phyloP scores from a whole-genome alignment of 2,329 filamentous ascomycete genomes.

The Akanthomyces lecanii region DNA sequence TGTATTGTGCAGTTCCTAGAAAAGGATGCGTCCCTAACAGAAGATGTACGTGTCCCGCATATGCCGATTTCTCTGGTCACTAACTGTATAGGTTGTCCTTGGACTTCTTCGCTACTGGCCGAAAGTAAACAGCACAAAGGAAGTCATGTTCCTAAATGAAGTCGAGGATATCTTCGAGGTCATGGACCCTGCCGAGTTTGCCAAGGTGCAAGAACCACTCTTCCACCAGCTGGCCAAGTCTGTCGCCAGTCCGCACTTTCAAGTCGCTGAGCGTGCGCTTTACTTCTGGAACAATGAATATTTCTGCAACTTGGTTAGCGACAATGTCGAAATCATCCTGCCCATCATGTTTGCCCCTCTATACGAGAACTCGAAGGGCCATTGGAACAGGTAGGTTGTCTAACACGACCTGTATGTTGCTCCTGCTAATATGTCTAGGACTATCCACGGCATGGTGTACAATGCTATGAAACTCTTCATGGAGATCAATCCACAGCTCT shows the following conservation, averaged over 20 bases:
- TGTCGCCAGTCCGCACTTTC: slow-evolving; percentile 96
- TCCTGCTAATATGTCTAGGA: slow-evolving; percentile 54
- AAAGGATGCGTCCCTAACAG: slow-evolving; percentile 93
- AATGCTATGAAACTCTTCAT: slow-evolving; percentile 99
- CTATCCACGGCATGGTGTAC: slow-evolving; percentile 99
- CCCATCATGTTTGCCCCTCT: slow-evolving; percentile 99
- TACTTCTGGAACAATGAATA: slow-evolving; percentile 99
- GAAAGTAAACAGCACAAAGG: slow-evolving; percentile 98
- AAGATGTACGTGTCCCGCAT: slow-evolving; percentile 54
- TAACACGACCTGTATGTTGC: not conserved
- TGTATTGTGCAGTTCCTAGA: slow-evolving; percentile 98
- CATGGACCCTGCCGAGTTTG: slow-evolving; percentile 98
- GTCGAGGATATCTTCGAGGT: slow-evolving; percentile 99
- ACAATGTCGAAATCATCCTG: slow-evolving; percentile 96
- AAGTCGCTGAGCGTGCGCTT: slow-evolving; percentile 92
- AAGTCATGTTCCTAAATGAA: slow-evolving; percentile 99
- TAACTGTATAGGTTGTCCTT: slow-evolving; percentile 68
- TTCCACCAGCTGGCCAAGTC: slow-evolving; percentile 98
- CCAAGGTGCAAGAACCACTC: slow-evolving; percentile 94
- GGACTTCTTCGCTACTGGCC: slow-evolving; percentile 96
- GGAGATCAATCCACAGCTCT: slow-evolving; percentile 98
- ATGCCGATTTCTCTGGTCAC: slow-evolving; percentile 15
- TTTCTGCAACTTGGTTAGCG: slow-evolving; percentile 97
- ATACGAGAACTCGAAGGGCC: slow-evolving; percentile 98
- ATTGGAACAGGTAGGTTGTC: slow-evolving; percentile 84